These are phyloP conservation scores for Pogostemon cablin DNA, from an alignment of 257 asterid species.

Conservation along the genomic window DNA sequence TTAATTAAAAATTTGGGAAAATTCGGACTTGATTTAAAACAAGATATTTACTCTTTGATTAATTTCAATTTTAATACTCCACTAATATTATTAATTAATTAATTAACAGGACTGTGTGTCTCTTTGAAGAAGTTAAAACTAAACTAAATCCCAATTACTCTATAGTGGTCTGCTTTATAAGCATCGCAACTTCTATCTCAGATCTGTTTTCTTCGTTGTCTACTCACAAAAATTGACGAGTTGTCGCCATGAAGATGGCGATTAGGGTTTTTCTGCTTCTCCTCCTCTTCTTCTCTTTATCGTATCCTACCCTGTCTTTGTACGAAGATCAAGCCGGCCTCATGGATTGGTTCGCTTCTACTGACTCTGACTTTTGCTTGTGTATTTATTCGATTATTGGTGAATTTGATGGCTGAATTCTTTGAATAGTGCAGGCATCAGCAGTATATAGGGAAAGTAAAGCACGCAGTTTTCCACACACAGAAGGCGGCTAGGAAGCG, in stretches of 20 bases:
- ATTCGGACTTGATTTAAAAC: too few species aligned
- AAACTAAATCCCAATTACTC: background rate
- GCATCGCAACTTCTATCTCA: constrained; percentile 36
- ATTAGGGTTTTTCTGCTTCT: constrained; percentile 61
- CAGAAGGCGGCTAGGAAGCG: constrained; percentile 95
- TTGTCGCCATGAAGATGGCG: constrained; percentile 73
- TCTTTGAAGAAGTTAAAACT: too few species aligned
- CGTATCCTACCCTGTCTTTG: constrained; percentile 52
- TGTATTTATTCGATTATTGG: background rate
- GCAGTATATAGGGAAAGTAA: constrained; percentile 93
- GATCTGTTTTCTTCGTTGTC: constrained; percentile 48
- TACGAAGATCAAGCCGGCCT: constrained; percentile 95
- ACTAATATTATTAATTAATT: too few species aligned
- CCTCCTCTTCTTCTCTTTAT: constrained; percentile 40
- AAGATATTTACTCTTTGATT: too few species aligned
- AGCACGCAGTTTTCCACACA: constrained; percentile 94
- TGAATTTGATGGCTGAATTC: constrained; percentile 38
- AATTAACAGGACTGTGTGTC: too few species aligned
- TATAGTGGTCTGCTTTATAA: constrained; percentile 26
- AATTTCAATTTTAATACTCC: too few species aligned
- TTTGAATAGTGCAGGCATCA: constrained; percentile 69
- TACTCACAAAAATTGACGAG: constrained; percentile 32
- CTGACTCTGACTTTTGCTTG: constrained; percentile 20
- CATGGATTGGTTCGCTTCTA: constrained; percentile 71
- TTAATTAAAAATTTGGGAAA: too few species aligned